These are phyloP conservation scores for Nadsonia starkeyi-henricii DNA, from an alignment of 1,139 yeast species.

Conservation along the genomic window DNA sequence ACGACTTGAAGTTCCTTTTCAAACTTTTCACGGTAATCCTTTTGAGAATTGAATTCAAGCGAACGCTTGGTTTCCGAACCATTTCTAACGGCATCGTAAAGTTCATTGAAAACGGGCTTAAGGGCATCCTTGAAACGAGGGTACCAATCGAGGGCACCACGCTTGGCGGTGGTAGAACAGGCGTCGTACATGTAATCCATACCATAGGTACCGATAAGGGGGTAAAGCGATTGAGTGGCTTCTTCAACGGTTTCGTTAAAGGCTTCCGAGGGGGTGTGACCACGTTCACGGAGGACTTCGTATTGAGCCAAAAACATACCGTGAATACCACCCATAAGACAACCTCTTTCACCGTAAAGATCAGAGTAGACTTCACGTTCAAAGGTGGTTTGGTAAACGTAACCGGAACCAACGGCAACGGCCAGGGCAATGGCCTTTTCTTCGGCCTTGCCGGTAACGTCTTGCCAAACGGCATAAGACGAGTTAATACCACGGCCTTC, in stretches of 20 bases:
- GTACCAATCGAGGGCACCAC: slow-evolving; percentile 99
- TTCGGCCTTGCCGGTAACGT: slow-evolving; percentile 97
- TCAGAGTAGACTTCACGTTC: slow-evolving; percentile 99
- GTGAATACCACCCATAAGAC: slow-evolving; percentile 99
- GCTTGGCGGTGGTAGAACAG: slow-evolving; percentile 98
- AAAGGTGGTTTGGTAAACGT: slow-evolving; percentile 98
- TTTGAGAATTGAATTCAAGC: slow-evolving; percentile 92
- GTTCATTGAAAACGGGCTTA: slow-evolving; percentile 94
- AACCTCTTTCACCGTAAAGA: slow-evolving; percentile 99
- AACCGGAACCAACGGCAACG: slow-evolving; percentile 98
- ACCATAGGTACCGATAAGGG: slow-evolving; percentile 97
- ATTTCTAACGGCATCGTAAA: slow-evolving; percentile 88
- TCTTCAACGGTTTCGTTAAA: slow-evolving; percentile 99
- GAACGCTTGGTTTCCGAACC: slow-evolving; percentile 98
- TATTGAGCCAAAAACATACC: slow-evolving; percentile 99
- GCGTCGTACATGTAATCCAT: slow-evolving; percentile 99
- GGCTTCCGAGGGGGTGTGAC: slow-evolving; percentile 99
- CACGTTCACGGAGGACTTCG: slow-evolving; percentile 98
- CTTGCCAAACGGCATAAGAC: slow-evolving; percentile 97
- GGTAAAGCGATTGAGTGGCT: slow-evolving; percentile 98
- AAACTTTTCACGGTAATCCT: slow-evolving; percentile 94
- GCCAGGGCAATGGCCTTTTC: slow-evolving; percentile 98
- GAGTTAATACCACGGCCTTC: slow-evolving; percentile 99
- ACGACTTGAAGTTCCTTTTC: slow-evolving; percentile 86
- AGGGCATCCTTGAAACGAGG: slow-evolving; percentile 97